These are phyloP conservation scores for Mycena latifolia DNA, from an alignment of 768 basidiomycete genomes.

Conservation along the genomic window DNA sequence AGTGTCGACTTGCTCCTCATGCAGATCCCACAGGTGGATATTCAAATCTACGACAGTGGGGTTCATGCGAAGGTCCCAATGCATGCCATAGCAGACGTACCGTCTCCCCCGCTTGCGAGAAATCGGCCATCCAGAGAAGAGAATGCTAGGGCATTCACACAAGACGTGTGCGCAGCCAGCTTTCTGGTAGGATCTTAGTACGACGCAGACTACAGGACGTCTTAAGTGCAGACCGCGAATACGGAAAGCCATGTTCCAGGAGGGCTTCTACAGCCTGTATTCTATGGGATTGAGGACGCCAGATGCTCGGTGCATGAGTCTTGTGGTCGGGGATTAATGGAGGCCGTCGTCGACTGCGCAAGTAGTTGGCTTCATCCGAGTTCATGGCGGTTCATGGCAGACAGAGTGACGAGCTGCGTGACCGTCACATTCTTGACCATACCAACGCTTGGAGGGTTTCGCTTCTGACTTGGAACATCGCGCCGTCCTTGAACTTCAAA, in stretches of 20 bases:
- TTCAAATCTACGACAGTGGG: constrained; percentile 57
- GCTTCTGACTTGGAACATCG: too few relatives aligned
- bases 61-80: constrained; percentile 20
- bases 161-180: constrained; percentile 65
- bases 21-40: constrained; percentile 75
- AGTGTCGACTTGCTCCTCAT: constrained; percentile 64
- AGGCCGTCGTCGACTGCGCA: constrained; percentile 7
- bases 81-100: constrained; percentile 50
- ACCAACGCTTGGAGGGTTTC: too few relatives aligned
- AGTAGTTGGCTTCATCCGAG: not conserved
- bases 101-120: constrained; percentile 79
- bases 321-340: constrained; percentile 2
- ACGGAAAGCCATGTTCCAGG: constrained; percentile 40
- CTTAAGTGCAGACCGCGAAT: constrained; percentile 35
- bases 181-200: constrained; percentile 43
- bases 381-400: constrained; percentile 5
- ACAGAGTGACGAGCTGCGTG: not conserved
- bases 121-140: constrained; percentile 72
- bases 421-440: too few relatives aligned
- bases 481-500: too few relatives aligned
- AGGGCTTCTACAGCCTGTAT: constrained; percentile 28
- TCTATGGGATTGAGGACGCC: not conserved
- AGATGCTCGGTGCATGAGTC: constrained; percentile 2
- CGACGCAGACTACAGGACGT: not conserved
- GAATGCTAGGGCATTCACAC: constrained; percentile 74